These are phyloP conservation scores for Kazachstania psychrophila DNA, from an alignment of 805 yeast species.

Conservation along the genomic window DNA sequence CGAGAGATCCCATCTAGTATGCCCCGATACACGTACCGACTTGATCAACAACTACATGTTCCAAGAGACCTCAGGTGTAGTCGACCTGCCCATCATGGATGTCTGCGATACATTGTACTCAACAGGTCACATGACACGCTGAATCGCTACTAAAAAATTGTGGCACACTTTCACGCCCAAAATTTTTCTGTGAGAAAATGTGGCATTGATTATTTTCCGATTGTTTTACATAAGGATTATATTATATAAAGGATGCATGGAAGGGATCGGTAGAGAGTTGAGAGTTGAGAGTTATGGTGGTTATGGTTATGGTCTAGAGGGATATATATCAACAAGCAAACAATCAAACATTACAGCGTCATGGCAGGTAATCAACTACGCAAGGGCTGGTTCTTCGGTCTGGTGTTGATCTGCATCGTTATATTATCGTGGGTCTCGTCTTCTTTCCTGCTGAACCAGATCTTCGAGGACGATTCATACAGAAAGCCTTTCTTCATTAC, in stretches of 20 bases:
- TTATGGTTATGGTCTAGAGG: too few relatives aligned
- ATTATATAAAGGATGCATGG: too few relatives aligned
- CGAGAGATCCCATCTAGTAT: slow-evolving; percentile 38
- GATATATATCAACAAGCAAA: too few relatives aligned
- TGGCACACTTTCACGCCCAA: too few relatives aligned
- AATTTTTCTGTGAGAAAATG: too few relatives aligned
- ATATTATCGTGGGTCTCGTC: slow-evolving; percentile 82
- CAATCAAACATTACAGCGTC: too few relatives aligned
- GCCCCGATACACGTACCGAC: neutral
- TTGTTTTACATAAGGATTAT: too few relatives aligned
- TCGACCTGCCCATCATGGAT: slow-evolving; percentile 69
- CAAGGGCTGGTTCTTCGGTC: slow-evolving; percentile 40
- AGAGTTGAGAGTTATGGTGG: too few relatives aligned
- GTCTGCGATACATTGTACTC: slow-evolving; percentile 58
- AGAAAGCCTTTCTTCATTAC: slow-evolving; percentile 88
- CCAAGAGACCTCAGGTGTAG: slow-evolving; percentile 69
- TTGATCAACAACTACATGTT: neutral
- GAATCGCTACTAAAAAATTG: too few relatives aligned
- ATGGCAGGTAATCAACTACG: neutral
- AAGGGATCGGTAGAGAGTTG: too few relatives aligned
- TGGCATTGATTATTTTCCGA: too few relatives aligned
- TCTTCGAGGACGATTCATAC: slow-evolving; percentile 54
- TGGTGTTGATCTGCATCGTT: slow-evolving; percentile 60
- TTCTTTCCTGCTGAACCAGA: slow-evolving; percentile 66
- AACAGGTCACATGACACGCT: neutral